Base-by-base conservation (phyloP, 2,329 filamentous ascomycete genomes). In the Cladophialophora psammophila region DNA sequence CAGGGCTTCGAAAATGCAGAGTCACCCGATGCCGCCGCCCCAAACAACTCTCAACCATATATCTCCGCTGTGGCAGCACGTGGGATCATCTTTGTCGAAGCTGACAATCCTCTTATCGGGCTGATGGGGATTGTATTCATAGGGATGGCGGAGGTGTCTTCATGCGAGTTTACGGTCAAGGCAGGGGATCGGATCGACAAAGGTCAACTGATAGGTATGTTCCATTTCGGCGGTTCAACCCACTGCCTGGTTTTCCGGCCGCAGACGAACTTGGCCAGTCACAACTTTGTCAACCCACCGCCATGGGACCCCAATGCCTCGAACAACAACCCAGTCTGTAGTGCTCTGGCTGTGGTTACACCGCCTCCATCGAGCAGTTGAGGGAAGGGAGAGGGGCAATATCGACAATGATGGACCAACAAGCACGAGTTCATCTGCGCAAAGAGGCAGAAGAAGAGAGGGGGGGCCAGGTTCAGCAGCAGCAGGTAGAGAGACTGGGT, bases 91-190 rank as follows among this genome's bases (percentile, higher is more conserved):
- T 87, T 91, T 74, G 86, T 93, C 65, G 84, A 92, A 75, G 88
- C 90, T 0, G 89, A 91, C 70, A 89, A 91, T 69, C 81, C 83
- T 1, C 81, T 81, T 1, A 87, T 93, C 40, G 91, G 91, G 0
- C 78, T 93, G 38, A 85, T 93, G 82, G 88, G 84, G 0, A 90
- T 93, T 70, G 80, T 93, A 10, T 87, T 85, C 1, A 84, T 93
- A 2, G 91, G 91, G 1, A 93, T 93, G 91, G 88, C 88, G 42
- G 91, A 93, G 78, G 90, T 93, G 9, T 89, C 86, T 63, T 88
- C 89, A 0, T 92, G 90, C 73, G 89, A 93, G 60, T 88, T 91
- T 57, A 90, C 86, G 0, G 89, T 91, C 10, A 82, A 83, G 71
- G 85, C 88, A 74, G 90, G 89, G 0, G 83, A 92, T 74, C 82